Evolutionary conservation across 2,329 filamentous ascomycete genomes (phyloP).

Genomic region (Arthrobotrys megalospora): DNA sequence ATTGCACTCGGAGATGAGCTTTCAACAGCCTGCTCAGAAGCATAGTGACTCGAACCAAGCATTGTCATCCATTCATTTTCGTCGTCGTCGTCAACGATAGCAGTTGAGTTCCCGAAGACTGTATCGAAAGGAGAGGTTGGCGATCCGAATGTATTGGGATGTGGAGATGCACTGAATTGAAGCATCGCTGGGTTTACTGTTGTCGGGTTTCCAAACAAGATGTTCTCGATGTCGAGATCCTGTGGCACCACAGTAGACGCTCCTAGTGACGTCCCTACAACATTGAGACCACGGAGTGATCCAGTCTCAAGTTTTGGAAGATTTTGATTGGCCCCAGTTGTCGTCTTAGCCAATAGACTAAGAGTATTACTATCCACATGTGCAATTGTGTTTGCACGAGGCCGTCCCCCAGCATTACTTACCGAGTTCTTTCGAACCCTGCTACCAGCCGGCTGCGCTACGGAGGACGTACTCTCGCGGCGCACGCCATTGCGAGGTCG

Average conservation of each 20-base stretch:
- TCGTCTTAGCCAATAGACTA: constrained; percentile 71
- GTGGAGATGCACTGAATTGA: constrained; percentile 85
- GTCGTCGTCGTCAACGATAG: constrained; percentile 73
- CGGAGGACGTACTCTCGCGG: constrained; percentile 86
- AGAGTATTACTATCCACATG: constrained; percentile 86
- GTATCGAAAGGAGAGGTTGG: constrained; percentile 65
- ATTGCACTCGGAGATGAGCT: constrained; percentile 96
- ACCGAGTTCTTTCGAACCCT: constrained; percentile 94
- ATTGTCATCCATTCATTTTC: constrained; percentile 87
- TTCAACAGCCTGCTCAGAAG: constrained; percentile 74
- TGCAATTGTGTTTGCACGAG: constrained; percentile 94
- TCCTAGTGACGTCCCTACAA: constrained; percentile 76
- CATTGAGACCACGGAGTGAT: constrained; percentile 73
- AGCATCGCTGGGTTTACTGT: constrained; percentile 81
- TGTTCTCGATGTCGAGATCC: constrained; percentile 79
- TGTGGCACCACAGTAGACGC: constrained; percentile 83
- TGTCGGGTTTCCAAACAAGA: constrained; percentile 77
- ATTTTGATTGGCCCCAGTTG: constrained; percentile 64
- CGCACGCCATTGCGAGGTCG: constrained; percentile 81
- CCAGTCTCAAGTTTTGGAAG: constrained; percentile 85
- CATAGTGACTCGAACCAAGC: constrained; percentile 60
- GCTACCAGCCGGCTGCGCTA: constrained; percentile 77
- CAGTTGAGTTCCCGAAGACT: constrained; percentile 65
- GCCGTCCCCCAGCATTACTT: constrained; percentile 76
- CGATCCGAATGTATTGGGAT: constrained; percentile 66